Percentiles rank a stretch among this genome's conserved stretches.
phyloP scores from a whole-genome alignment of 805 yeast genomes.

The Cyberlindnera saturnus region DNA sequence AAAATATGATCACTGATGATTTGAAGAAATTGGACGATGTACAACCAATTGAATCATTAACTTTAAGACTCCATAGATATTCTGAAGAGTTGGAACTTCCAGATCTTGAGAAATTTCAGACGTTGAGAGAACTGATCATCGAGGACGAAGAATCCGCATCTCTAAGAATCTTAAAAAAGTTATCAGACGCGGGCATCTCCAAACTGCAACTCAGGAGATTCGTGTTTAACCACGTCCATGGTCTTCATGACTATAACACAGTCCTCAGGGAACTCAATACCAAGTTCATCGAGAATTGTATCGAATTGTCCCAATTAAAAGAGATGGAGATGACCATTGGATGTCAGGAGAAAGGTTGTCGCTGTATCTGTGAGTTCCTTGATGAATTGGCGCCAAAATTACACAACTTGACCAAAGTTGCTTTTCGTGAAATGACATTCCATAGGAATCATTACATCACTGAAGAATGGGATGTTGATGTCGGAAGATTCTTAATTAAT shows the following conservation, averaged over 20 bases:
- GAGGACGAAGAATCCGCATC: slow-evolving; percentile 33
- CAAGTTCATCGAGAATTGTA: slow-evolving; percentile 24
- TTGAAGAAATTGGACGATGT: slow-evolving; percentile 8
- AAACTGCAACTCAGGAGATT: slow-evolving; percentile 29
- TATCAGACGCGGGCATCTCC: slow-evolving; percentile 18
- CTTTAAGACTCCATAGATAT: slow-evolving; percentile 10
- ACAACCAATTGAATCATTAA: slow-evolving; percentile 2
- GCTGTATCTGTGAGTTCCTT: slow-evolving; percentile 40
- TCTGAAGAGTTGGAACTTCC: slow-evolving; percentile 6
- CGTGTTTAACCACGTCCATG: slow-evolving; percentile 41
- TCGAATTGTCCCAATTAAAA: slow-evolving; percentile 27
- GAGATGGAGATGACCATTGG: slow-evolving; percentile 49
- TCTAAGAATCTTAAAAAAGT: slow-evolving; percentile 27
- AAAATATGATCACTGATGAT: slow-evolving; percentile 6
- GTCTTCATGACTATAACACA: slow-evolving; percentile 34
- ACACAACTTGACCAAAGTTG: slow-evolving; percentile 17
- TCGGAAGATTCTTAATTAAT: slow-evolving; percentile 35
- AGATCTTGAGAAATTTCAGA: neutral
- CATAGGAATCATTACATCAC: slow-evolving; percentile 39
- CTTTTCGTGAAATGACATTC: slow-evolving; percentile 31
- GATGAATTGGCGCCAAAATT: slow-evolving; percentile 31
- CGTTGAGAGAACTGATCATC: slow-evolving; percentile 23
- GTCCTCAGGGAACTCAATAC: slow-evolving; percentile 26
- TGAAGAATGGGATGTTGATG: slow-evolving; percentile 48
- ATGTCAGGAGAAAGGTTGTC: slow-evolving; percentile 41